Base-by-base conservation (phyloP, 441 rosid genomes). In the Bocquillonia castaneifolia region DNA sequence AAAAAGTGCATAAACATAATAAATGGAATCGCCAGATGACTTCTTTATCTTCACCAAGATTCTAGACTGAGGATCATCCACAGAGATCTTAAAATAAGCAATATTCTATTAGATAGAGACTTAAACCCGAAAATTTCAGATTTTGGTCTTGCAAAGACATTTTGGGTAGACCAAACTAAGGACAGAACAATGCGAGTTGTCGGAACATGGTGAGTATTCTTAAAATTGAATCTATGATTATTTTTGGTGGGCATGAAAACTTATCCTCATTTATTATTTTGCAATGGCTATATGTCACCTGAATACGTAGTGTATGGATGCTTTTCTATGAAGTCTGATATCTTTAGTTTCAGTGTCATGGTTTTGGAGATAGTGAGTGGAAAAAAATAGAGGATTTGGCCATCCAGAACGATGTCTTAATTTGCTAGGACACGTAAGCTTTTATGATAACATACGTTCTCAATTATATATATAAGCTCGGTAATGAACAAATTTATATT, bases 71-170 rank as follows among this genome's bases (percentile, higher is more conserved):
- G 74, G 5, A 72, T 72, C 10, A 65, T 72, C 29, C 75, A 72
- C 31, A 65, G 75, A 39, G 70, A 65, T 65, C 69, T 72, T 23
- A 72, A 66, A 37, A 62, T 62, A 17, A 52, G 67, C 42, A 66
- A 72, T 32, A 57, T 69, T 23, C 45, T 74, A 18, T 20, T 74
- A 48, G 77, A 74, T 34, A 73, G 17, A 8, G 51, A 20, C n/a
- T 44, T 74, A 73, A 69, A 74, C 28, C 69, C 73, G 3, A 69
- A 74, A 64, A 74, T 74, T 29, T 69, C 77, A 13, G 77, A 74
- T 28, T 74, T 74, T 42, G 77, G 73, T 0, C 3, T 74, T 42
- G 77, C 77, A 7, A 55, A 66, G 63, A 68, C 26, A 29, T 68
- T 74, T 55, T 60, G 64, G 0, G 77, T 51, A 9, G 72, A 74